Evolutionary conservation across 2,329 filamentous ascomycete species (phyloP).

Genomic region (Cladophialophora immunda): DNA sequence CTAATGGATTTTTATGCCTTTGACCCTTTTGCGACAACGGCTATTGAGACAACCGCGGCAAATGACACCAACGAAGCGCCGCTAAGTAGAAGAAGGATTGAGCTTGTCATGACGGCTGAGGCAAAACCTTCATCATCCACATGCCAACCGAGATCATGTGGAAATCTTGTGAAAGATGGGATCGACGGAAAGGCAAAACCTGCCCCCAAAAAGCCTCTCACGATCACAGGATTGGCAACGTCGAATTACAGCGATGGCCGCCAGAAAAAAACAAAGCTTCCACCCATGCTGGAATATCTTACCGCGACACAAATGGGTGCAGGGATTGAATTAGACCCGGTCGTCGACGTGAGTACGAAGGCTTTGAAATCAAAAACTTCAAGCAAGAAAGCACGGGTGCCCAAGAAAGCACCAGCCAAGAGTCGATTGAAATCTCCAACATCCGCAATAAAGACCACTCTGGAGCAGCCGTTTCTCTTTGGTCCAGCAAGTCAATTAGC

Average conservation of each 20-base stretch:
- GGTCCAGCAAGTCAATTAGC: conserved; percentile 86
- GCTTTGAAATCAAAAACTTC: conserved; percentile 29
- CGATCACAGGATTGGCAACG: conserved; percentile 80
- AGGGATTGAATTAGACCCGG: not conserved
- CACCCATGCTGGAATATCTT: conserved; percentile 60
- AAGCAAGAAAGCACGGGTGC: conserved; percentile 32
- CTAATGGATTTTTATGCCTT: conserved; percentile 27
- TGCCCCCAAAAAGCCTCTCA: conserved; percentile 74
- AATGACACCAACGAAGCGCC: conserved; percentile 15
- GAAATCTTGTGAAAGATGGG: conserved; percentile 10
- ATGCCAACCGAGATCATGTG: not conserved
- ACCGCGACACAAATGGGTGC: conserved; percentile 42
- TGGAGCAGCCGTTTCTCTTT: conserved; percentile 80
- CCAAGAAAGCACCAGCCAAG: conserved; percentile 50
- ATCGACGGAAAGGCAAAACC: conserved; percentile 55
- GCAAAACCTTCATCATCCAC: conserved; percentile 17
- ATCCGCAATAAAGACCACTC: conserved; percentile 71
- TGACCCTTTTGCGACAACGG: not conserved
- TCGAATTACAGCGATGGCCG: conserved; percentile 68
- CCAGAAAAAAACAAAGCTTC: conserved; percentile 35
- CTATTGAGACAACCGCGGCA: conserved; percentile 2
- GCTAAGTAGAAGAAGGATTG: conserved; percentile 30
- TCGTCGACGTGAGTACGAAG: conserved; percentile 17
- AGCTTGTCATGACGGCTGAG: conserved; percentile 23
- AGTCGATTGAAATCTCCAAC: conserved; percentile 70